phyloP scores from a whole-genome alignment of 2,329 filamentous ascomycete genomes.

The Sclerotinia subarctica region DNA sequence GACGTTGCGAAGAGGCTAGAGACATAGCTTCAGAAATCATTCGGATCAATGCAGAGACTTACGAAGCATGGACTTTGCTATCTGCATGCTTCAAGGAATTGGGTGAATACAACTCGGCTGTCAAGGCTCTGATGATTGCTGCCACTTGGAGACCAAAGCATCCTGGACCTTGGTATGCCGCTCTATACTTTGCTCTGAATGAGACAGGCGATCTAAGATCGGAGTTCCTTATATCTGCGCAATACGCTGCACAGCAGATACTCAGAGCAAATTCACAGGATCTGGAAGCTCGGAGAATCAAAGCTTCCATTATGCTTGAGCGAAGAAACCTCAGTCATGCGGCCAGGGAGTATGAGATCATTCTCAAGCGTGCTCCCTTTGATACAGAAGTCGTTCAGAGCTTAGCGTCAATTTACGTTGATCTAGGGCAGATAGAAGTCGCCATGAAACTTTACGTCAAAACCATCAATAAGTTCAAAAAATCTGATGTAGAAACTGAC shows the following conservation, averaged over 20 bases:
- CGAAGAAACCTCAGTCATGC: constrained; percentile 53
- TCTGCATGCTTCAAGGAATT: constrained; percentile 60
- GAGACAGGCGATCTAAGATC: constrained; percentile 46
- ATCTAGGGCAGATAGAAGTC: constrained; percentile 35
- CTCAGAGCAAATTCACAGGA: constrained; percentile 53
- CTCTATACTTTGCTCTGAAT: constrained; percentile 55
- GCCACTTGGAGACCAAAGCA: constrained; percentile 62
- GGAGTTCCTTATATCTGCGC: constrained; percentile 52
- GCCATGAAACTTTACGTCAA: constrained; percentile 39
- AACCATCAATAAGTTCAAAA: constrained; percentile 36
- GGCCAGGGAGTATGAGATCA: constrained; percentile 54
- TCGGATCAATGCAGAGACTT: constrained; percentile 64
- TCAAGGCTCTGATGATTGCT: constrained; percentile 59
- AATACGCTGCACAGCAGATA: constrained; percentile 58
- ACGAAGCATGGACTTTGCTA: constrained; percentile 62
- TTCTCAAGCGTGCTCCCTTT: constrained; percentile 48
- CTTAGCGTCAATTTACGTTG: constrained; percentile 39
- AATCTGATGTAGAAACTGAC: constrained; percentile 20
- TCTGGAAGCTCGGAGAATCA: constrained; percentile 55
- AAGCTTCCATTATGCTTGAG: constrained; percentile 56
- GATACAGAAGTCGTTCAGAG: constrained; percentile 43
- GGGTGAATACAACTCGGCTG: constrained; percentile 54
- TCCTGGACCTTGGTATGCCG: constrained; percentile 55
- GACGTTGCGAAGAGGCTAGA: constrained; percentile 58
- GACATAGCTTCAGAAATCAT: constrained; percentile 61